phyloP scores from a whole-genome alignment of 768 basidiomycete genomes.

The Naganishia randhawae region DNA sequence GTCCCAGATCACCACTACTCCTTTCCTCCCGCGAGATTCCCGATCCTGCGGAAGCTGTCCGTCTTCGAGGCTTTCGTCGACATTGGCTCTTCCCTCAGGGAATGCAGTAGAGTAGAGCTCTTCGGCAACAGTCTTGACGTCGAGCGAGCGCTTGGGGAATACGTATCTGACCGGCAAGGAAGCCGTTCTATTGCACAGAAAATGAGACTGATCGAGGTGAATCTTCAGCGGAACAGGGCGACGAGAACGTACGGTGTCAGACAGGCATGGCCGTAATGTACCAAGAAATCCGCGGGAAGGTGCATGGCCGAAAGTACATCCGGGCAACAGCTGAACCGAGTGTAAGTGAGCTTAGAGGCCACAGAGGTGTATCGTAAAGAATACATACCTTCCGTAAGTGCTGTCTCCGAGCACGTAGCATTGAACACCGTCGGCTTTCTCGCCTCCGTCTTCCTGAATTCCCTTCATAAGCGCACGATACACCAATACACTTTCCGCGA shows the following conservation, averaged over 20 bases:
- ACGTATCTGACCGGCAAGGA: constrained; percentile 85
- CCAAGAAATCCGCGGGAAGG: constrained; percentile 80
- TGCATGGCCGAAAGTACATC: constrained; percentile 95
- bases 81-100: constrained; percentile 8
- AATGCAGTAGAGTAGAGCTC: constrained; percentile 32
- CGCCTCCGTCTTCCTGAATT: constrained; percentile 28
- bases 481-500: constrained; percentile 80
- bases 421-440: constrained; percentile 56
- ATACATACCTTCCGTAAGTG: constrained; percentile 62
- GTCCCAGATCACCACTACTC: constrained; percentile 65
- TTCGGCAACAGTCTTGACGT: constrained; percentile 51
- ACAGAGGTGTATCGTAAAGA: background rate
- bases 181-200: constrained; percentile 61
- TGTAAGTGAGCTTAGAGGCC: constrained; percentile 42
- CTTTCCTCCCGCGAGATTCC: constrained; percentile 31
- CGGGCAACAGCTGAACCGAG: constrained; percentile 69
- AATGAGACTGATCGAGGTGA: constrained; percentile 2
- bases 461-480: constrained; percentile 62
- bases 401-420: constrained; percentile 94
- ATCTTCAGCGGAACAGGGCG: background rate
- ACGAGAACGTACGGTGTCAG: constrained; percentile 68
- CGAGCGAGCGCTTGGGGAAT: constrained; percentile 70
- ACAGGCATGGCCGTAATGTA: constrained; percentile 96
- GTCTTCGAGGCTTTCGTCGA: background rate
- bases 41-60: background rate